Evolutionary conservation across 2,329 filamentous ascomycete genomes (phyloP).

Genomic region (Botryotinia globosa): DNA sequence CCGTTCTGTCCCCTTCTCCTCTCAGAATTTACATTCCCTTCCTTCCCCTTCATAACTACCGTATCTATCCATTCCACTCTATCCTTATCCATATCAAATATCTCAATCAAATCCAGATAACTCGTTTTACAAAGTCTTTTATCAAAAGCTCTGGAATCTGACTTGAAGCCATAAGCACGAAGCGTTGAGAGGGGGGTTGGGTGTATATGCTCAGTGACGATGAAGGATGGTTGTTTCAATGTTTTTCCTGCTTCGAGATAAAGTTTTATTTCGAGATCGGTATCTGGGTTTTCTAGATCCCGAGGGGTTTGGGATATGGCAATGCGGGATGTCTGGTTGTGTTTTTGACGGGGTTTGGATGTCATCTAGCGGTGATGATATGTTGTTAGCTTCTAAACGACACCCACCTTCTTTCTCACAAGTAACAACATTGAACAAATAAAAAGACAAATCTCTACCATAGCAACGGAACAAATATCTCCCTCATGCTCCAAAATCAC

Average conservation of each 20-base stretch:
- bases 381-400: not conserved
- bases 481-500: not conserved
- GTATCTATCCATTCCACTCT: not conserved
- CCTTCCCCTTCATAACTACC: not conserved
- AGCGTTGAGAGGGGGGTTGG: not conserved
- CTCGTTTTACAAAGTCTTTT: not conserved
- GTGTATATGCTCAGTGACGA: conserved; percentile 2
- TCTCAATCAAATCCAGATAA: not conserved
- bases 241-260: not conserved
- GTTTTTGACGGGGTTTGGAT: not conserved
- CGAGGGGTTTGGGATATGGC: conserved; percentile 1
- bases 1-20: not conserved
- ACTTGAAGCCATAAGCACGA: not conserved
- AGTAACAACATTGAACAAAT: not conserved
- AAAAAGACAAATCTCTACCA: not conserved
- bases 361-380: not conserved
- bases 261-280: not conserved
- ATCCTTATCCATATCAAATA: not conserved
- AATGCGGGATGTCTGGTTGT: not conserved
- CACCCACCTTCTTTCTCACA: not conserved
- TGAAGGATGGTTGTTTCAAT: not conserved
- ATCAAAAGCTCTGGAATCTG: not conserved
- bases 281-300: not conserved
- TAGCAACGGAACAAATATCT: not conserved
- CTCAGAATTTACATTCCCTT: not conserved